These are phyloP conservation scores for Gastrolobium villosum DNA, from an alignment of 306 rosid genomes.

Conservation along the genomic window DNA sequence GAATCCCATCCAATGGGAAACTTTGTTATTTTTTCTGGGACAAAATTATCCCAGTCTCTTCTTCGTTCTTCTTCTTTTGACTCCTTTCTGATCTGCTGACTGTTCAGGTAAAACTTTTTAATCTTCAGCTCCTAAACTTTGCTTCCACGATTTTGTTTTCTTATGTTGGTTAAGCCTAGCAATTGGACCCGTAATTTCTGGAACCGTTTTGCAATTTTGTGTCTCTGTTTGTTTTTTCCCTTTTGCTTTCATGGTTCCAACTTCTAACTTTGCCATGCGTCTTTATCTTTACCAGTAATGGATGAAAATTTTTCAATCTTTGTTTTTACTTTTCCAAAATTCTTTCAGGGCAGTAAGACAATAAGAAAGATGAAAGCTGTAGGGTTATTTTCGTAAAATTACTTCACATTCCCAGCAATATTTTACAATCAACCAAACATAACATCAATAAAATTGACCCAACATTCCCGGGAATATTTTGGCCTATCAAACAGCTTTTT, in stretches of 20 bases:
- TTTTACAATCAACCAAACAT: no score
- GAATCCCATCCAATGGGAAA: no score
- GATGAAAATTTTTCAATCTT: neutral
- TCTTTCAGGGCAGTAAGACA: constrained; percentile 6
- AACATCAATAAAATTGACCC: no score
- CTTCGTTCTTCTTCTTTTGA: constrained; percentile 32
- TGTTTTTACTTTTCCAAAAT: neutral
- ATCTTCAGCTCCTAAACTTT: constrained; percentile 37
- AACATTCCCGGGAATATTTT: no score
- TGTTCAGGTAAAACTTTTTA: constrained; percentile 62
- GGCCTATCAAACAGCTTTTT: no score
- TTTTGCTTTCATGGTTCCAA: constrained; percentile 39
- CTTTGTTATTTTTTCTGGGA: no score
- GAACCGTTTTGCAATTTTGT: constrained; percentile 4
- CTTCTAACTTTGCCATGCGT: constrained; percentile 31
- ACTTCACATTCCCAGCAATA: no score
- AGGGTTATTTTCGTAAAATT: no score
- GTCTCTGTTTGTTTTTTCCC: constrained; percentile 8
- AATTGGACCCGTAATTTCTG: constrained; percentile 39
- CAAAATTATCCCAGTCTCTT: no score
- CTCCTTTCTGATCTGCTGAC: constrained; percentile 50
- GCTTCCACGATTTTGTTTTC: constrained; percentile 38
- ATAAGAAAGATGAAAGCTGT: no score
- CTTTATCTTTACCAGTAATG: constrained; percentile 11
- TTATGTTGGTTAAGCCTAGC: constrained; percentile 20